These are phyloP conservation scores for Orbilia blumenaviensis DNA, from an alignment of 2,329 filamentous ascomycete genomes.

Conservation along the genomic window DNA sequence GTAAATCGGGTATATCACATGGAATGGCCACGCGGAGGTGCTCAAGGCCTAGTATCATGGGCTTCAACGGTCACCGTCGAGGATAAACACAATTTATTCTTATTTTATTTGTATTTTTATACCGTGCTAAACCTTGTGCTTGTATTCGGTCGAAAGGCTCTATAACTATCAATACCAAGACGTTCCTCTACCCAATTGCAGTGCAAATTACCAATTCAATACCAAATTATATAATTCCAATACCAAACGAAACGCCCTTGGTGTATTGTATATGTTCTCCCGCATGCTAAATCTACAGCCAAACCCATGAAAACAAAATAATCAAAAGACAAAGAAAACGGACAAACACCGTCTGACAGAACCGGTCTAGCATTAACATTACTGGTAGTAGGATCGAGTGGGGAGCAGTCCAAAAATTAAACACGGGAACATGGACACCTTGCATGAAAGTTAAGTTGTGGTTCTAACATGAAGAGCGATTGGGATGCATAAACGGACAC, in stretches of 20 bases:
- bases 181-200: too few relatives aligned
- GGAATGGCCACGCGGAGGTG: conserved; percentile 1
- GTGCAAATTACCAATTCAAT: too few relatives aligned
- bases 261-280: conserved; percentile 1
- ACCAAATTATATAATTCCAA: too few relatives aligned
- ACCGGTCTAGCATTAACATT: conserved; percentile 49
- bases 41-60: too few relatives aligned
- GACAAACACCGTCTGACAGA: background rate
- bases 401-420: conserved; percentile 8
- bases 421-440: background rate
- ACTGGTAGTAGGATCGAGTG: conserved; percentile 24
- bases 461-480: conserved; percentile 31
- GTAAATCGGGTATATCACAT: conserved; percentile 24
- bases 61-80: too few relatives aligned
- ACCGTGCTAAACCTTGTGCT: too few relatives aligned
- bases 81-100: background rate
- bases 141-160: too few relatives aligned
- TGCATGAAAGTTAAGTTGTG: conserved; percentile 1
- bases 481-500: conserved; percentile 11
- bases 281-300: conserved; percentile 3
- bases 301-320: conserved; percentile 9
- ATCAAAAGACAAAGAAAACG: background rate
- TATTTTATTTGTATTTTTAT: background rate
- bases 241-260: conserved; percentile 6
- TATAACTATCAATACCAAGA: too few relatives aligned